These are phyloP conservation scores for Trichoderma gracile DNA, from an alignment of 2,329 filamentous ascomycete species.

Conservation along the genomic window DNA sequence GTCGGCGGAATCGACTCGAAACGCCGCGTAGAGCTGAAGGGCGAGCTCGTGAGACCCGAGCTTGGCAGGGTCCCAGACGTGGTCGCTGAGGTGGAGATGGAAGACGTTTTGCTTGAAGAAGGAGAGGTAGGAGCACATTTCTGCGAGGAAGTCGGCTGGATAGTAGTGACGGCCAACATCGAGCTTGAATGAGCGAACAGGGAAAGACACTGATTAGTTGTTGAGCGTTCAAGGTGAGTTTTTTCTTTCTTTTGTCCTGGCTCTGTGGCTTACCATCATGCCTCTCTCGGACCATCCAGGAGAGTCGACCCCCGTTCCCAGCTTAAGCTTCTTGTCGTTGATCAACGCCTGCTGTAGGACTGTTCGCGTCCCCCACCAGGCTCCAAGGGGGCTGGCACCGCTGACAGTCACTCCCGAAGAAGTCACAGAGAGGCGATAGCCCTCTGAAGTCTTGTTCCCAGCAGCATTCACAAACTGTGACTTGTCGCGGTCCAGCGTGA, in stretches of 20 bases:
- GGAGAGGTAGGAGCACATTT: constrained; percentile 47
- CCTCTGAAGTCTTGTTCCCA: constrained; percentile 50
- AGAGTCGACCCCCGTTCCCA: constrained; percentile 18
- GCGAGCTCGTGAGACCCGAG: constrained; percentile 49
- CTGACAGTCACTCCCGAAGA: constrained; percentile 46
- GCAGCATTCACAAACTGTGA: constrained; percentile 47
- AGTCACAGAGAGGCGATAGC: constrained; percentile 49
- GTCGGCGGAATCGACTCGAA: constrained; percentile 42
- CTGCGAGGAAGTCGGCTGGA: constrained; percentile 40
- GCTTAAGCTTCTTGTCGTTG: constrained; percentile 28
- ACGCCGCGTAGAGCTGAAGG: constrained; percentile 48
- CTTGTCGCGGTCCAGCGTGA: constrained; percentile 46
- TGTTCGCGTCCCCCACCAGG: constrained; percentile 60
- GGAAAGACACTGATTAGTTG: not conserved
- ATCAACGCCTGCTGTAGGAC: constrained; percentile 54
- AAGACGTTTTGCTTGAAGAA: constrained; percentile 54
- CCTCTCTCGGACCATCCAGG: constrained; percentile 26
- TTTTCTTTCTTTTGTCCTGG: not conserved
- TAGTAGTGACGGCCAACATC: constrained; percentile 34
- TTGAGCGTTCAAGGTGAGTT: not conserved
- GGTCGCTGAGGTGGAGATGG: constrained; percentile 52
- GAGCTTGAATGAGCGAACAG: constrained; percentile 13
- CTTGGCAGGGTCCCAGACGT: constrained; percentile 52
- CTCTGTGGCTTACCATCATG: constrained; percentile 22
- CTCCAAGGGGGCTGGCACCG: constrained; percentile 56